phyloP scores from a whole-genome alignment of 371 early-diverging fungal genomes.

The Blastocladiella emersonii region DNA sequence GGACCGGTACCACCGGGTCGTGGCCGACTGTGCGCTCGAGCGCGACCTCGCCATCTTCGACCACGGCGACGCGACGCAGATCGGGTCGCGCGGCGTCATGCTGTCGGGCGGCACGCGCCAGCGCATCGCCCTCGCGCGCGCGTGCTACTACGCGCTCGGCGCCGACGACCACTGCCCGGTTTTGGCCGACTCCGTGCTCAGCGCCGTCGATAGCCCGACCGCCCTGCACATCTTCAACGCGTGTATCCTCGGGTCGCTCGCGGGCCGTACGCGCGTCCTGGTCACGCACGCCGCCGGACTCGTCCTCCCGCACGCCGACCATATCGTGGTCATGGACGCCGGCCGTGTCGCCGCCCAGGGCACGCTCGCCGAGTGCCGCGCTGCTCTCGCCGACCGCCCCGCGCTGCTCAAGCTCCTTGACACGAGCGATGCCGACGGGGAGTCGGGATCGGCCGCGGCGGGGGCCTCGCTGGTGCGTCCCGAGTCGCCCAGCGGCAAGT shows the following conservation, averaged over 20 bases:
- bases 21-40: conserved; percentile 46
- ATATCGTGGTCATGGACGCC: conserved; percentile 4
- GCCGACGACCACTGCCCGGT: not conserved
- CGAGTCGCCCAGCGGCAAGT: too few species aligned
- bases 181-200: not conserved
- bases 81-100: conserved; percentile 24
- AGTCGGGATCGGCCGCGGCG: too few species aligned
- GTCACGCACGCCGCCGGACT: not conserved
- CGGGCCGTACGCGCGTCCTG: conserved; percentile 39
- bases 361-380: not conserved
- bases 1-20: conserved; percentile 37
- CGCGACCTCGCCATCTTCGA: conserved; percentile 67
- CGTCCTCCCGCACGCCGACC: conserved; percentile 3
- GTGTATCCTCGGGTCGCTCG: conserved; percentile 26
- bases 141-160: not conserved
- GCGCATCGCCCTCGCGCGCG: not conserved
- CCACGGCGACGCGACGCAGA: conserved; percentile 46
- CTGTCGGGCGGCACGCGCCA: not conserved
- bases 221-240: not conserved
- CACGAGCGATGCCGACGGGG: not conserved
- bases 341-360: not conserved
- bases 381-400: too few species aligned
- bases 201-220: not conserved
- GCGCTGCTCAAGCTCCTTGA: not conserved
- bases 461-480: too few species aligned